A percentile compares a stretch with the other conserved stretches of the same genome.
Evolutionary conservation across 163 green algal species (phyloP).

Genomic region (Chlamydomonas reinhardtii): DNA sequence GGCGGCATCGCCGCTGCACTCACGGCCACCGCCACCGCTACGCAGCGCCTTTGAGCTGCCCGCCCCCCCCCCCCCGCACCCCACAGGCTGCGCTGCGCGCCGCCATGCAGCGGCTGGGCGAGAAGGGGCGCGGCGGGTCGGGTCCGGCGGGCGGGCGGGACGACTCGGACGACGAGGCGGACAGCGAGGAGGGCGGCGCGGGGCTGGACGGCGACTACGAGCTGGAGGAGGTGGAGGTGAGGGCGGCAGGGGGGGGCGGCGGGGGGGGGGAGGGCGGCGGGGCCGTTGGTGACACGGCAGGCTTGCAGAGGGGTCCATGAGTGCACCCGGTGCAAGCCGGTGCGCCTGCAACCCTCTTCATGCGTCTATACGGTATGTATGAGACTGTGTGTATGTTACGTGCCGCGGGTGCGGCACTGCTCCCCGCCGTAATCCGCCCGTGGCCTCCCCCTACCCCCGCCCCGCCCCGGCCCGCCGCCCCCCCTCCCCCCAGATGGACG

Average conservation of each 20-base stretch:
- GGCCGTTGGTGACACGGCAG: no score
- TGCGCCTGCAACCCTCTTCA: no score
- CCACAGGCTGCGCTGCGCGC: slow-evolving; percentile 15
- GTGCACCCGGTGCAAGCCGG: no score
- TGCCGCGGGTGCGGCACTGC: no score
- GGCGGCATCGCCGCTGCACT: no score
- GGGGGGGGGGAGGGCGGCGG: background rate
- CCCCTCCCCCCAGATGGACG: slow-evolving; percentile 65
- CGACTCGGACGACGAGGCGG: slow-evolving; percentile 34
- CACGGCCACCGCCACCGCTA: no score
- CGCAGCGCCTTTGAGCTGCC: no score
- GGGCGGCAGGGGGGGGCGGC: background rate
- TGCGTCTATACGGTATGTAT: no score
- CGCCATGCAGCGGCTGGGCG: background rate
- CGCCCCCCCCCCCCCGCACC: background rate
- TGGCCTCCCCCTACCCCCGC: background rate
- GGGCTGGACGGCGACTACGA: background rate
- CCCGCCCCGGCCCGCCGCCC: background rate
- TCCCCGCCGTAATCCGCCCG: background rate
- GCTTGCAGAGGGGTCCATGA: no score
- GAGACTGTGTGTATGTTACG: no score
- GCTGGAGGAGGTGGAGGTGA: slow-evolving; percentile 33
- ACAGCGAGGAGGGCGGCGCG: background rate
- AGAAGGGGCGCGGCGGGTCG: background rate
- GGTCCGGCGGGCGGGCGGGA: background rate